Conservation (phyloP, 2,329 filamentous ascomycete genomes). For the Canariomyces notabilis region DNA sequence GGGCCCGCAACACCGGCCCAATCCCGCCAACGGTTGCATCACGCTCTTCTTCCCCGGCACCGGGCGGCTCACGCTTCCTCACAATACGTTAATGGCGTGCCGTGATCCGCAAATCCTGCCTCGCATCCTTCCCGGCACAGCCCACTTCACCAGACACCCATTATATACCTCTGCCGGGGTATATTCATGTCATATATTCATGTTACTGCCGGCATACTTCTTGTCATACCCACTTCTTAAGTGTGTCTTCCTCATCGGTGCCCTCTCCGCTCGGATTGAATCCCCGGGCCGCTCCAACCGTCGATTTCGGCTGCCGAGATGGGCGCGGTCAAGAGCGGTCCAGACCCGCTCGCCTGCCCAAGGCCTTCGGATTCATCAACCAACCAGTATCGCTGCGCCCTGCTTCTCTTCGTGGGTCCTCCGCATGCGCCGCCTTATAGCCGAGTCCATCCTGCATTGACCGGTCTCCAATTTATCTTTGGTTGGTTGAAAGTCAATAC, state of each 20-base stretch:
- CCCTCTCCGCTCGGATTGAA: constrained; percentile 19
- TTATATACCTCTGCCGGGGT: too few species aligned
- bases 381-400: constrained; percentile 6
- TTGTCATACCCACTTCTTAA: too few species aligned
- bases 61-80: not conserved
- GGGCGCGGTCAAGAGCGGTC: constrained; percentile 6
- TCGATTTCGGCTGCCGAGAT: constrained; percentile 15
- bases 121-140: not conserved
- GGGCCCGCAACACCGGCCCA: not conserved
- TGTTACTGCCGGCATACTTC: too few species aligned
- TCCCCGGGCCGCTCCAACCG: constrained; percentile 19
- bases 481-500: constrained; percentile 16
- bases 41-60: not conserved
- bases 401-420: not conserved
- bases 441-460: constrained; percentile 20
- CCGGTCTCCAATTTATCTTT: constrained; percentile 13
- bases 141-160: not conserved
- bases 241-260: constrained; percentile 11
- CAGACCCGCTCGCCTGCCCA: constrained; percentile 5
- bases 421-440: constrained; percentile 19
- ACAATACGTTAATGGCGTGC: not conserved
- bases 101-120: not conserved
- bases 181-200: too few species aligned
- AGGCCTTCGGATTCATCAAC: constrained; percentile 10
- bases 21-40: not conserved